A percentile compares a stretch with the other conserved stretches of the same genome.
These are phyloP conservation scores for Cladophialophora carrionii DNA, from an alignment of 2,329 filamentous ascomycete genomes.

Conservation along the genomic window DNA sequence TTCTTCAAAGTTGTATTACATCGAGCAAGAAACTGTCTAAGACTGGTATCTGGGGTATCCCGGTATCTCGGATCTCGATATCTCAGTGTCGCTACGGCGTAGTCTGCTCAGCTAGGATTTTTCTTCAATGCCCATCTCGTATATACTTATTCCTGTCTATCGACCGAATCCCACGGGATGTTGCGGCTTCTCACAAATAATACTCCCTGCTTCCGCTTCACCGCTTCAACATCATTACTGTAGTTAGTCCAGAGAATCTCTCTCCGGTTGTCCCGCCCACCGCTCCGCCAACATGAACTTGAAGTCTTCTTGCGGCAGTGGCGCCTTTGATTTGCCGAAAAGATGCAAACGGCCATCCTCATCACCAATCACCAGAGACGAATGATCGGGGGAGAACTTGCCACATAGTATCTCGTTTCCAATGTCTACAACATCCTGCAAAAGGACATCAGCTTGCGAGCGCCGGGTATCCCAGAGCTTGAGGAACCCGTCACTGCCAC, in stretches of 20 bases:
- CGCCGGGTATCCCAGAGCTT: slow-evolving; percentile 63
- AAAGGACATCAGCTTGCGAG: slow-evolving; percentile 54
- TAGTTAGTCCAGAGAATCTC: not conserved
- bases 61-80: not conserved
- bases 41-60: not conserved
- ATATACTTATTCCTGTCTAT: not conserved
- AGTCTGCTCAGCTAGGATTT: not conserved
- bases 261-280: not conserved
- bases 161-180: too few species aligned
- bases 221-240: not conserved
- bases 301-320: slow-evolving; percentile 3
- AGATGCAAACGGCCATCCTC: slow-evolving; percentile 59
- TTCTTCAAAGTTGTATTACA: not conserved
- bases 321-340: slow-evolving; percentile 44
- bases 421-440: slow-evolving; percentile 56
- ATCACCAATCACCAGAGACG: slow-evolving; percentile 61
- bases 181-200: too few species aligned
- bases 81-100: not conserved
- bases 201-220: not conserved
- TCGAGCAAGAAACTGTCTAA: not conserved
- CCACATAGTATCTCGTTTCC: slow-evolving; percentile 62
- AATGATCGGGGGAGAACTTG: slow-evolving; percentile 59
- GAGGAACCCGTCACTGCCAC: slow-evolving; percentile 63
- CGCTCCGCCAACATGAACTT: slow-evolving; percentile 2
- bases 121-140: not conserved